Conservation (phyloP, 2,329 filamentous ascomycete species). For the Hymenoscyphus repandus region DNA sequence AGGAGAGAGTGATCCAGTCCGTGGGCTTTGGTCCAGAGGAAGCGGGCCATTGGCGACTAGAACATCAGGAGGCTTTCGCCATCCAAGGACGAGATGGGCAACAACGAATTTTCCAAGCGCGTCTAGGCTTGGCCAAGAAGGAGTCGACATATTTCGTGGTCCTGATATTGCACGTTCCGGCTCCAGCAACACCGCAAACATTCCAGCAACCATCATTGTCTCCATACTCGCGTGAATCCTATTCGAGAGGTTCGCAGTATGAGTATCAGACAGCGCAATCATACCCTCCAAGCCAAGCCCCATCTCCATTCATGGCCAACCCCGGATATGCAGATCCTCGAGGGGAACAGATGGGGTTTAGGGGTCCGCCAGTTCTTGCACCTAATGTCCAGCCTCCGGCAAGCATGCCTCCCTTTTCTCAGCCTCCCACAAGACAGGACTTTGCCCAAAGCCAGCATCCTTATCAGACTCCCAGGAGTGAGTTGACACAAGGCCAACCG, state of each 20-base stretch:
- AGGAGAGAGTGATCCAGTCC: slow-evolving; percentile 49
- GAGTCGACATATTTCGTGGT: slow-evolving; percentile 60
- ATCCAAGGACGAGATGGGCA: slow-evolving; percentile 50
- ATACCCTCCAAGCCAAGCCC: slow-evolving; percentile 18
- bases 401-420: slow-evolving; percentile 41
- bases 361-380: slow-evolving; percentile 20
- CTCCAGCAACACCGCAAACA: slow-evolving; percentile 18
- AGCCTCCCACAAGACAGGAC: slow-evolving; percentile 41
- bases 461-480: slow-evolving; percentile 50
- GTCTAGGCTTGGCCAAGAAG: slow-evolving; percentile 53
- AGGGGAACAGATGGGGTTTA: slow-evolving; percentile 23
- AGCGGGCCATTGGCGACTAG: slow-evolving; percentile 45
- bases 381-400: slow-evolving; percentile 29
- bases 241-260: slow-evolving; percentile 28
- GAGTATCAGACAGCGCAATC: slow-evolving; percentile 25
- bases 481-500: slow-evolving; percentile 35
- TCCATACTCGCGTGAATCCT: slow-evolving; percentile 25
- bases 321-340: slow-evolving; percentile 22
- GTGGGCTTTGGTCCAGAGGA: slow-evolving; percentile 51
- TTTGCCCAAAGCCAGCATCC: slow-evolving; percentile 35
- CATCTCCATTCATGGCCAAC: slow-evolving; percentile 20
- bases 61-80: slow-evolving; percentile 49
- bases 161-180: slow-evolving; percentile 31
- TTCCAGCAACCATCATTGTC: slow-evolving; percentile 23
- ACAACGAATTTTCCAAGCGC: slow-evolving; percentile 43